Evolutionary conservation across 192 early-diverging fungal species (phyloP), one percentile per base, ranked within the genome.

Genomic region (Backusella tuberculispora): DNA sequence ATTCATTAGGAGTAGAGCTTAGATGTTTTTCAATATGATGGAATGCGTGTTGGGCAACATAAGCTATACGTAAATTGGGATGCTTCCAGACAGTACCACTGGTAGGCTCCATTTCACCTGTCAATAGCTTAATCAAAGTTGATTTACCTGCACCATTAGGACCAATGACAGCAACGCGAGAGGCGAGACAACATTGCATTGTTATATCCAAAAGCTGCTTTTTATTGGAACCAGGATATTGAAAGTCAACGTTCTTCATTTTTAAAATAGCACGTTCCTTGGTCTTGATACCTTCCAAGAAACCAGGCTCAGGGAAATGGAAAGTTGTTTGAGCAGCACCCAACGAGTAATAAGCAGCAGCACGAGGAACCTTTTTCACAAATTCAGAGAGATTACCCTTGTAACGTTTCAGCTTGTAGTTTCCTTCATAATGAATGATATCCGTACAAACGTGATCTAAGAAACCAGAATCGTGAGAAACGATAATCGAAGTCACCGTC

Each of bases 401-500:
- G 86, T 94, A 94, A 69, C 80, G 82, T 84, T 92, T 90, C 68
- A 94, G 80, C 85, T 93, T 94, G 72, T 85, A 85, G 56, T 75
- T 80, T 50, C 47, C 66, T 84, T 94, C 93, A 85, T 93, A 94
- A 81, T 95, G 93, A 69, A 94, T 92, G 75, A 95, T 92, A 84
- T 91, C 83, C n/a, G 92, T 93, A 83, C 91, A 92, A 74, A 91
- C 91, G 69, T 83, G 72, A 85, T 95, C 93, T 15, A 95, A 78
- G 90, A 95, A 95, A 41, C 89, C 85, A 75, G 92, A 91, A 86
- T 95, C 93, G 92, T 95, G 93, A 60, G 93, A 95, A 37, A 95
- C 92, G 71, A 94, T 92, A 84, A 94, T 89, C 69, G 89, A 91
- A 74, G 93, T 95, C 63, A 94, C 91, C 78, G 87, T 87, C 80